Percentiles rank a stretch among this genome's conserved stretches.
Conservation (phyloP, 768 basidiomycete species). For the Boletus reticuloceps region DNA sequence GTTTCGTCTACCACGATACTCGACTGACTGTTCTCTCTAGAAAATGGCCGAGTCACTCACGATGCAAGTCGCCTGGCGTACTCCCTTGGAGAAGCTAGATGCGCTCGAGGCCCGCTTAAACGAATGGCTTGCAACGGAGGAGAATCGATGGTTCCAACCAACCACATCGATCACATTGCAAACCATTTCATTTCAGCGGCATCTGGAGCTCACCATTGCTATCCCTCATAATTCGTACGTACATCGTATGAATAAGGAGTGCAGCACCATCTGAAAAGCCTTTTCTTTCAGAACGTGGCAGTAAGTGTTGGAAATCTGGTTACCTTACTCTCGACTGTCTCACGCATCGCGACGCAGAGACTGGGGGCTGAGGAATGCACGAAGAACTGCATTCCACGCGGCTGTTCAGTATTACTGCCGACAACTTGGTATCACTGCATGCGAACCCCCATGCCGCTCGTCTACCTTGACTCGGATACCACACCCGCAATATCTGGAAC, state of each 20-base stretch:
- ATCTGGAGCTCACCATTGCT: constrained; percentile 65
- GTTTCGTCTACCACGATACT: background rate
- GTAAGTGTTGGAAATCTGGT: constrained; percentile 19
- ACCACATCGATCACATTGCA: constrained; percentile 62
- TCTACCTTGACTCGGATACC: constrained; percentile 36
- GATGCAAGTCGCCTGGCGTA: constrained; percentile 75
- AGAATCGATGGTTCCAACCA: constrained; percentile 77
- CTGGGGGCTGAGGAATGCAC: constrained; percentile 59
- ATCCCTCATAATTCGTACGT: constrained; percentile 53
- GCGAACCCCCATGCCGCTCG: constrained; percentile 60
- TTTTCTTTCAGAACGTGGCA: constrained; percentile 32
- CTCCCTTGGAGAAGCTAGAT: constrained; percentile 69
- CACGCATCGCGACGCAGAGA: constrained; percentile 31
- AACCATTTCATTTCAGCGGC: constrained; percentile 62
- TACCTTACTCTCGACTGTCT: background rate
- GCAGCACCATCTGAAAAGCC: background rate
- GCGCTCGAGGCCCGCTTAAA: constrained; percentile 65
- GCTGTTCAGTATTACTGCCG: constrained; percentile 72
- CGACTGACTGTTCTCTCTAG: constrained; percentile 29
- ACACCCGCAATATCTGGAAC: background rate
- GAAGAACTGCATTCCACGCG: constrained; percentile 77
- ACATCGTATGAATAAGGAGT: background rate
- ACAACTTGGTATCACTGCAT: constrained; percentile 63
- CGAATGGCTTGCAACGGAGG: constrained; percentile 74
- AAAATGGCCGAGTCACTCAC: constrained; percentile 67